Evolutionary conservation across 2,329 filamentous ascomycete species (phyloP).

Genomic region (Ophiostoma populinum): DNA sequence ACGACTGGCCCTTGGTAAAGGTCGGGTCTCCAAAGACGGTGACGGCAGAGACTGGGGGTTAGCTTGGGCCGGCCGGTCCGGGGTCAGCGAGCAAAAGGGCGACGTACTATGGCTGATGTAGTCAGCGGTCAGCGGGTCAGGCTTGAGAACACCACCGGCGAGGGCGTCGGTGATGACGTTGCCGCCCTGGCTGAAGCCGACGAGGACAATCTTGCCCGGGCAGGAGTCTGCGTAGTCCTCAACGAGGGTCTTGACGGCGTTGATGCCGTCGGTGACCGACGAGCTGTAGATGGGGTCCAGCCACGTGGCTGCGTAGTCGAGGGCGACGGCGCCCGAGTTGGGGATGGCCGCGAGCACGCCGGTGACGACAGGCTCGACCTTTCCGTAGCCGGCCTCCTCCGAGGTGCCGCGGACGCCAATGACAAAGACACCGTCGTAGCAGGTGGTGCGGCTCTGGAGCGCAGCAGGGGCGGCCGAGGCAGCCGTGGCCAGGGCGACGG

Average conservation of each 20-base stretch:
- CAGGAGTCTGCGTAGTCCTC: constrained; percentile 4
- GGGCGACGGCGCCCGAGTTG: constrained; percentile 3
- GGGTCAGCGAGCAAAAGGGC: no score
- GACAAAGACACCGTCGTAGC: constrained; percentile 6
- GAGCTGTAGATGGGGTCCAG: constrained; percentile 4
- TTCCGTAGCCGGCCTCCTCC: constrained; percentile 3
- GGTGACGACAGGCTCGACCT: neutral
- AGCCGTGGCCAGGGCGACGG: neutral
- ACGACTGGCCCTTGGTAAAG: constrained; percentile 3
- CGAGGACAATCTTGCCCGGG: constrained; percentile 5
- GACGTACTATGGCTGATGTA: constrained; percentile 3
- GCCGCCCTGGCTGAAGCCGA: constrained; percentile 5
- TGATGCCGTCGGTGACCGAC: constrained; percentile 5
- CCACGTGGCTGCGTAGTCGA: constrained; percentile 4
- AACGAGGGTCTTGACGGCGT: constrained; percentile 1
- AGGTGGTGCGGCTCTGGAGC: constrained; percentile 1
- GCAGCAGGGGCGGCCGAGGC: neutral
- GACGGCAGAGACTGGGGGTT: constrained; percentile 3
- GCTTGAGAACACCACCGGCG: constrained; percentile 6
- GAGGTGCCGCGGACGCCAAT: constrained; percentile 3
- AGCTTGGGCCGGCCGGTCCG: no score
- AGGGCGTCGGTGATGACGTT: constrained; percentile 6
- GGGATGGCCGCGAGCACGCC: constrained; percentile 2
- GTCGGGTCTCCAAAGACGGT: constrained; percentile 7
- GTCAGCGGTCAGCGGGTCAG: constrained; percentile 2